Conservation (phyloP, 345 rosid species). For the Eucalyptus leucophloia region DNA sequence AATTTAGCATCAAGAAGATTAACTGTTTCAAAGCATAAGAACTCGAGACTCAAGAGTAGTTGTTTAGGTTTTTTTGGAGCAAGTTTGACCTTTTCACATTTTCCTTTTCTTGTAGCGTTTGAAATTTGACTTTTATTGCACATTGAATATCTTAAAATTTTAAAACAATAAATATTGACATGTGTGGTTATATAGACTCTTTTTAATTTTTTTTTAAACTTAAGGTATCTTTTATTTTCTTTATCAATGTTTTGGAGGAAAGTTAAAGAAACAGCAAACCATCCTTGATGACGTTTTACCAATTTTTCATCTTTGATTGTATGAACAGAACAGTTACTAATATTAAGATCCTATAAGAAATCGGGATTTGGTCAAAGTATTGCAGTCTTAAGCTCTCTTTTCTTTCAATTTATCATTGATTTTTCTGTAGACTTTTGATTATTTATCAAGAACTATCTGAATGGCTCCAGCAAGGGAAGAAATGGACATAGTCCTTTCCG, state of each 20-base stretch:
- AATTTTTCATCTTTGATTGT: too few species aligned
- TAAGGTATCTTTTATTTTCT: neutral
- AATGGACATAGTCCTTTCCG: neutral
- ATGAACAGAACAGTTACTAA: neutral
- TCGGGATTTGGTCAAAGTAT: neutral
- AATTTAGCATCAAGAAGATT: neutral
- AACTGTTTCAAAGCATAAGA: neutral
- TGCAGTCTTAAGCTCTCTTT: neutral
- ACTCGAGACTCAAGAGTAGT: neutral
- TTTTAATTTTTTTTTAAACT: too few species aligned
- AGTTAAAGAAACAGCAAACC: too few species aligned
- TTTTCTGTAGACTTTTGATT: neutral
- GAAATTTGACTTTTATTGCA: too few species aligned
- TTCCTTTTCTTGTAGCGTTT: too few species aligned
- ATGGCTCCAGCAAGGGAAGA: conserved; percentile 76
- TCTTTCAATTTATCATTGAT: neutral
- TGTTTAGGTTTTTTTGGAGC: neutral
- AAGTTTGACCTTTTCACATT: neutral
- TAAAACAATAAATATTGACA: too few species aligned
- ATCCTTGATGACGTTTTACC: neutral
- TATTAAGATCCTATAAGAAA: neutral
- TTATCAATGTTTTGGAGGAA: neutral
- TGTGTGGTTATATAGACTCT: too few species aligned
- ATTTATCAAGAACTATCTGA: neutral
- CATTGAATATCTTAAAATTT: too few species aligned